Conservation (phyloP, 2,329 filamentous ascomycete genomes). For the Hypoxylon sp. region DNA sequence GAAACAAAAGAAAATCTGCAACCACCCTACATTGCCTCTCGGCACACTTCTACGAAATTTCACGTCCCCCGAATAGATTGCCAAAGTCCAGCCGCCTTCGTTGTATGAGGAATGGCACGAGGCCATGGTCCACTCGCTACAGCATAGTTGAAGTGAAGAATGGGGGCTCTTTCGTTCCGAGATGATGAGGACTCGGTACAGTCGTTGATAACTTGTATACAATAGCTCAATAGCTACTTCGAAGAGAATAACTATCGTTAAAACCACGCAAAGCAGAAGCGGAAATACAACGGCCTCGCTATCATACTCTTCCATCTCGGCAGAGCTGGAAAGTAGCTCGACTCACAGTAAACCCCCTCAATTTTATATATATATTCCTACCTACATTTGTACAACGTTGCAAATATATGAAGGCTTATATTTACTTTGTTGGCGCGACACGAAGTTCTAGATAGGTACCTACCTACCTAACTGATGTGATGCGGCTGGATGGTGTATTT, state of each 20-base stretch:
- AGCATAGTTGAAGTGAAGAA: not conserved
- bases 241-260: constrained; percentile 8
- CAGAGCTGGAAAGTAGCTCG: not conserved
- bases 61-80: not conserved
- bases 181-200: not conserved
- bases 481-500: not conserved
- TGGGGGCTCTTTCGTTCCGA: not conserved
- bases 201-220: not conserved
- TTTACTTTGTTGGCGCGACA: not conserved
- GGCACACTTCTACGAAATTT: not conserved
- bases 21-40: not conserved
- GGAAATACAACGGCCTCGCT: not conserved
- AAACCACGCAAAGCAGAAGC: not conserved
- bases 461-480: not conserved
- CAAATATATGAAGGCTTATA: not conserved
- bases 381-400: no score
- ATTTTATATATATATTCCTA: not conserved
- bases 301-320: not conserved
- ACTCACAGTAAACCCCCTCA: not conserved
- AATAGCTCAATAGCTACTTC: not conserved
- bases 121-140: not conserved
- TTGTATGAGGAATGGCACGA: not conserved
- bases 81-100: not conserved
- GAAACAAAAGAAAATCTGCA: not conserved
- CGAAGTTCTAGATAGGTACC: not conserved